Conservation (phyloP, 768 basidiomycete genomes). For the Hortiboletus flavorubellus region DNA sequence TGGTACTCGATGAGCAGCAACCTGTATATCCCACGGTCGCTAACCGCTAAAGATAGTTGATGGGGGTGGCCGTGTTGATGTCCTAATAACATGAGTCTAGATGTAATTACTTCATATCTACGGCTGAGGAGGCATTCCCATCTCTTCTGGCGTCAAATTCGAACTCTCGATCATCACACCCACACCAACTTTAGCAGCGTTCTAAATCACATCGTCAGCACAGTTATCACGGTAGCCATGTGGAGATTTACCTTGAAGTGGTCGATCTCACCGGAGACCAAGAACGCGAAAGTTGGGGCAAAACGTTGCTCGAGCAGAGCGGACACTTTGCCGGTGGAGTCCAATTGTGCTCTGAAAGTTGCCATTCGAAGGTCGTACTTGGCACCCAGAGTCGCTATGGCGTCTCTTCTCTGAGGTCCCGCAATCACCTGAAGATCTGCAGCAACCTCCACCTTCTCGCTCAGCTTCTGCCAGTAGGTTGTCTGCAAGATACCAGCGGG, state of each 20-base stretch:
- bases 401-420: slow-evolving; percentile 78
- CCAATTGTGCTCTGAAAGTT: slow-evolving; percentile 91
- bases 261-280: slow-evolving; percentile 96
- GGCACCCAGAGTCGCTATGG: slow-evolving; percentile 89
- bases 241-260: slow-evolving; percentile 80
- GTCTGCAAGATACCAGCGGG: slow-evolving; percentile 80
- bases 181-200: slow-evolving; percentile 90
- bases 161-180: slow-evolving; percentile 97
- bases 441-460: slow-evolving; percentile 96
- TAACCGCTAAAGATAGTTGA: background rate
- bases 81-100: slow-evolving; percentile 26
- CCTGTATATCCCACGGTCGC: slow-evolving; percentile 17
- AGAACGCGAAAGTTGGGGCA: slow-evolving; percentile 91
- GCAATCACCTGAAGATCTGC: slow-evolving; percentile 87
- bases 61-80: background rate
- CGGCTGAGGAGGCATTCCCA: slow-evolving; percentile 58
- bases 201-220: slow-evolving; percentile 43
- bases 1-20: background rate
- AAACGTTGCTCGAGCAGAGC: slow-evolving; percentile 95
- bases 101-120: slow-evolving; percentile 33
- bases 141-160: slow-evolving; percentile 77
- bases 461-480: slow-evolving; percentile 95
- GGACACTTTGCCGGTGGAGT: slow-evolving; percentile 93
- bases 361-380: slow-evolving; percentile 96
- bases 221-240: background rate